Base-by-base conservation (phyloP, 2,329 filamentous ascomycete genomes). In the Pseudogymnoascus sp. region DNA sequence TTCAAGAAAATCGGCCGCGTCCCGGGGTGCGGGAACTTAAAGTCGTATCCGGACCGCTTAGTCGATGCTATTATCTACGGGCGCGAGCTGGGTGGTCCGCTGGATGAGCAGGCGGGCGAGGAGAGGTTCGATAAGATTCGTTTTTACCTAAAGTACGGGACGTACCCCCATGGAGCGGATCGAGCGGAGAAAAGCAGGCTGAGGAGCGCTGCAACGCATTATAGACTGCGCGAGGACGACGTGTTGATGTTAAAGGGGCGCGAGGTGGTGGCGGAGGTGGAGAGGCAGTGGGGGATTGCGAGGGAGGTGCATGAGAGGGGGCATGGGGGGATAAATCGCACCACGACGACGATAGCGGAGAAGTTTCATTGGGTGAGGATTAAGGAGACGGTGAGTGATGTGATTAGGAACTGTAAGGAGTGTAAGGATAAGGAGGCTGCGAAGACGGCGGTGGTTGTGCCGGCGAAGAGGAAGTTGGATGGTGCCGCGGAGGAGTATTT, bases 61-160 rank as follows among this genome's bases (percentile, higher is more conserved):
- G 79, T 84, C 17, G 82, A 84, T 70, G 82, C 81, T 17, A 84
- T 85, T 60, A 84, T 85, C 58, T 84, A 83, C 69, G 87, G 88
- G 35, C 81, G 84, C 61, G 85, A 87, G 35, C 66, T 74, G 4
- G 71, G 69, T 5, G 68, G 79, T 38, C 88, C 91, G 70, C 84
- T 83, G 69, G 91, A 94, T 73, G 90, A 94, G 74, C 87, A 90
- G 73, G 88, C 93, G 70, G 92, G 89, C 75, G 92, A 97, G 80
- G 92, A 97, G 78, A 90, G 94, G 69, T 97, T 97, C 80, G 93
- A 97, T 80, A 97, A 97, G 81, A 97, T 97, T 74, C 89, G 92
- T 72, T 97, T 90, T 80, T 97, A 97, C 77, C 86, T 97, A 72
- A 95, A 96, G 77, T 91, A 92, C 74, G 89, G 88, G 72, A 91